Base-by-base conservation (phyloP, 345 rosid genomes). In the Euphorbia peplus region DNA sequence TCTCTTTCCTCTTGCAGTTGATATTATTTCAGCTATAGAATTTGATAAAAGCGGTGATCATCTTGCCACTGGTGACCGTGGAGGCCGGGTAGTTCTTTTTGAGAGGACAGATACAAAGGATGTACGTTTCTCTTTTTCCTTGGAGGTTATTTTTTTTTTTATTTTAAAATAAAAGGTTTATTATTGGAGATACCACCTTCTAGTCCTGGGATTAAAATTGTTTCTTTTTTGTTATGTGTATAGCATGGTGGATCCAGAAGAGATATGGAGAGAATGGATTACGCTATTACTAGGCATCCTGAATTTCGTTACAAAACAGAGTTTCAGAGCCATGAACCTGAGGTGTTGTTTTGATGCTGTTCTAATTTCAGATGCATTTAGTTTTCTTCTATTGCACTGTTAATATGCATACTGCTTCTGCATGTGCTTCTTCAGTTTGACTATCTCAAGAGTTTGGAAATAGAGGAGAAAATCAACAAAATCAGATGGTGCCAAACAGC, bases 311-410 rank as follows among this genome's bases (percentile, higher is more conserved):
- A 95, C 81, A 95, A 92, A 81, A 92, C 98, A 53, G 99, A 95
- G 73, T 95, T 95, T 80, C 99, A 95, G 87, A 95, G 99, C 88
- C 99, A 92, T 75, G 99, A 95, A 67, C 99, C 99, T 53, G 99
- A 95, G 98, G 99, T 95, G 77, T 69, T 59, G 44, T 29, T 72
- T 64, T 67, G 24, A 41, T 63, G 71, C 24, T 57, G 57, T 21
- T 55, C 14, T 29, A n/a, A 24, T 74, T 76, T 64, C 52, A 57
- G 35, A 59, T 78, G 15, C 26, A 30, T 42, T 60, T 8, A 24
- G 19, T 19, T 42, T 69, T 67, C 50, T 4, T 64, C 18, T 16
- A 7, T 16, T 19, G 50, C 53, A 30, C 60, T 50, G 35, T 10
- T 18, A 52, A n/a, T 42, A 42, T 30, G 63, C 59, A 37, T 19